These are phyloP conservation scores for Corylus heterophylla DNA, from an alignment of 306 rosid species.

Conservation along the genomic window DNA sequence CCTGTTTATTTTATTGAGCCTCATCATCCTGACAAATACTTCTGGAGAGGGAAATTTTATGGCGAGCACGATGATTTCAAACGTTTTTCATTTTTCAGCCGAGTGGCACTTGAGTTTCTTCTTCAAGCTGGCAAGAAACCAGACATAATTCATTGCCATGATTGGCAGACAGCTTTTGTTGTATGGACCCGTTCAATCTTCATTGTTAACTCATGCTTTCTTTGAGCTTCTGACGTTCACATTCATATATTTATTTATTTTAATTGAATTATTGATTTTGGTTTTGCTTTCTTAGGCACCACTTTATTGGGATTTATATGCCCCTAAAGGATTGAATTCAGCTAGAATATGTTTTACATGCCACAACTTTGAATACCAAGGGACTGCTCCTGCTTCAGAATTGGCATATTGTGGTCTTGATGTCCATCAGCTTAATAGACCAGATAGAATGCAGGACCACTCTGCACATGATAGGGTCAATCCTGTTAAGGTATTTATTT, in stretches of 20 bases:
- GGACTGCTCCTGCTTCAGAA: slow-evolving; percentile 78
- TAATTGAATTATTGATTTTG: slow-evolving; percentile 1
- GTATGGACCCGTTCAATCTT: slow-evolving; percentile 51
- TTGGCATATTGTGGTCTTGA: slow-evolving; percentile 88
- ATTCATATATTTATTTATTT: slow-evolving; percentile 7
- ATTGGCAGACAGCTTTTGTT: slow-evolving; percentile 98
- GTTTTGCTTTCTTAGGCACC: slow-evolving; percentile 72
- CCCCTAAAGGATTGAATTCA: slow-evolving; percentile 78
- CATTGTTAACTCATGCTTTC: slow-evolving; percentile 19
- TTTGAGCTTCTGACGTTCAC: not conserved
- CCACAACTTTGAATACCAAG: slow-evolving; percentile 99
- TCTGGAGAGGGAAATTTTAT: slow-evolving; percentile 78
- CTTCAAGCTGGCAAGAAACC: slow-evolving; percentile 93
- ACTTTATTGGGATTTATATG: slow-evolving; percentile 85
- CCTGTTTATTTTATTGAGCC: slow-evolving; percentile 98
- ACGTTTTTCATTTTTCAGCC: slow-evolving; percentile 90
- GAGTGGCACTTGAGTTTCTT: slow-evolving; percentile 94
- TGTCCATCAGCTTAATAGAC: slow-evolving; percentile 58
- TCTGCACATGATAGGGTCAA: slow-evolving; percentile 75
- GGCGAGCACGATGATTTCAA: slow-evolving; percentile 91
- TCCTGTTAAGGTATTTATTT: slow-evolving; percentile 72
- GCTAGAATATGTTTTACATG: slow-evolving; percentile 98
- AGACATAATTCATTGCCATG: slow-evolving; percentile 97
- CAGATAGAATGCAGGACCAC: slow-evolving; percentile 96
- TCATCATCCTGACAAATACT: slow-evolving; percentile 82